Evolutionary conservation across 768 basidiomycete species (phyloP).

Genomic region (Nidula microcarpa): DNA sequence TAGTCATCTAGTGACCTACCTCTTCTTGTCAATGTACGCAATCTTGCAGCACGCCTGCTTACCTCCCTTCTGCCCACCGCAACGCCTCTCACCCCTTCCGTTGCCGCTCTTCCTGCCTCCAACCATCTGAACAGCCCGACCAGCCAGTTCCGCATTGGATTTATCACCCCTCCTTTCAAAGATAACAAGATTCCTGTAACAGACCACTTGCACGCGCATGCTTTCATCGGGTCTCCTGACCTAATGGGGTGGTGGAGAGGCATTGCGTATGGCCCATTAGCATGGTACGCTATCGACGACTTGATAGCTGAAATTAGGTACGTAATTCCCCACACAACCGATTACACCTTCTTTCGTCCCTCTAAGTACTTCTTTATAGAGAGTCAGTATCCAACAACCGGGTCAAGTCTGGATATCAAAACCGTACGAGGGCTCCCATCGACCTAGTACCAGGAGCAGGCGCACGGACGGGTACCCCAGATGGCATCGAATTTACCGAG

Average conservation of each 20-base stretch:
- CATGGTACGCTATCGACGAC: conserved; percentile 77
- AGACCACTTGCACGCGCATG: conserved; percentile 78
- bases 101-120: conserved; percentile 19
- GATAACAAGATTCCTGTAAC: conserved; percentile 78
- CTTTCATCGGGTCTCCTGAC: conserved; percentile 63
- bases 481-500: conserved; percentile 61
- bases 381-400: conserved; percentile 83
- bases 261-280: conserved; percentile 61
- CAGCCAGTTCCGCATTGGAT: conserved; percentile 59
- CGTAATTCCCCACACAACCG: conserved; percentile 12
- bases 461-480: conserved; percentile 57
- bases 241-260: conserved; percentile 71
- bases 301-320: conserved; percentile 81
- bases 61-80: conserved; percentile 37
- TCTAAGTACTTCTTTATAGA: conserved; percentile 32
- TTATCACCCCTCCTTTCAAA: conserved; percentile 75
- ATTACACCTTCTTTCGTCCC: conserved; percentile 2
- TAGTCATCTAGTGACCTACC: conserved; percentile 77
- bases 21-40: conserved; percentile 60
- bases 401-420: conserved; percentile 71
- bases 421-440: conserved; percentile 60
- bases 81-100: conserved; percentile 29
- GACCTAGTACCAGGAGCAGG: conserved; percentile 73
- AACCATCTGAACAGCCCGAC: conserved; percentile 25
- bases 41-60: conserved; percentile 55